phyloP scores from a whole-genome alignment of 352 stramenopile species.

The Phytopythium sindhum region DNA sequence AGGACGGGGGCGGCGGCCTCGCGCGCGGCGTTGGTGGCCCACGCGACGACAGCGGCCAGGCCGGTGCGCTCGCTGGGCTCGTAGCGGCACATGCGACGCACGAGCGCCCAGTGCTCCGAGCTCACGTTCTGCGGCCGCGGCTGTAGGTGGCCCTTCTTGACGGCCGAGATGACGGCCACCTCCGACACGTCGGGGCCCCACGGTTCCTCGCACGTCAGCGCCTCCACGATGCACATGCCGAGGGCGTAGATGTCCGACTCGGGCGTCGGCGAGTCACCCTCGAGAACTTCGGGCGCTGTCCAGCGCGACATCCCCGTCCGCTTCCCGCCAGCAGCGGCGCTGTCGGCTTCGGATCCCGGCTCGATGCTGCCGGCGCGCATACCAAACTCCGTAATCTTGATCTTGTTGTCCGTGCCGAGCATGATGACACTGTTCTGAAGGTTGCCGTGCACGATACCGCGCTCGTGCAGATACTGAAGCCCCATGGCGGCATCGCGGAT shows the following conservation, averaged over 20 bases:
- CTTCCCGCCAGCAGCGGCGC: neutral
- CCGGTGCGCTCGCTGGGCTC: constrained; percentile 5
- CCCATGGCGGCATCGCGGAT: constrained; percentile 21
- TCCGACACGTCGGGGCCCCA: constrained; percentile 18
- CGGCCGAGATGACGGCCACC: constrained; percentile 10
- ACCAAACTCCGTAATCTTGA: constrained; percentile 25
- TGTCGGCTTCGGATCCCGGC: neutral
- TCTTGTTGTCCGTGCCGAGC: constrained; percentile 15
- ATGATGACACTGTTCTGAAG: constrained; percentile 25
- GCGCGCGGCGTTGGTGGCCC: constrained; percentile 6
- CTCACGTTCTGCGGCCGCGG: constrained; percentile 7
- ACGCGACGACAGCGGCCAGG: constrained; percentile 6
- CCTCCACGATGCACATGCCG: constrained; percentile 32
- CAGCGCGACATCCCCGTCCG: constrained; percentile 13
- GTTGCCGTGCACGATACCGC: constrained; percentile 19
- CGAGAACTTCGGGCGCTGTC: constrained; percentile 26
- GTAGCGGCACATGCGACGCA: constrained; percentile 10
- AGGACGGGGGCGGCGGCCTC: neutral
- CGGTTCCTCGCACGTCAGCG: constrained; percentile 19
- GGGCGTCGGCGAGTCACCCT: constrained; percentile 16
- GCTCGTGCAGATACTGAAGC: constrained; percentile 20
- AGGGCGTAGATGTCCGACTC: constrained; percentile 31
- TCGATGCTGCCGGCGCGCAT: constrained; percentile 5
- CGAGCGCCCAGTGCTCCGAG: constrained; percentile 8
- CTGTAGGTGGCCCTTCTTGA: constrained; percentile 11